Percentiles rank a stretch among this genome's conserved stretches.
Conservation (phyloP, 2,329 filamentous ascomycete genomes). For the Orbilia javanica region DNA sequence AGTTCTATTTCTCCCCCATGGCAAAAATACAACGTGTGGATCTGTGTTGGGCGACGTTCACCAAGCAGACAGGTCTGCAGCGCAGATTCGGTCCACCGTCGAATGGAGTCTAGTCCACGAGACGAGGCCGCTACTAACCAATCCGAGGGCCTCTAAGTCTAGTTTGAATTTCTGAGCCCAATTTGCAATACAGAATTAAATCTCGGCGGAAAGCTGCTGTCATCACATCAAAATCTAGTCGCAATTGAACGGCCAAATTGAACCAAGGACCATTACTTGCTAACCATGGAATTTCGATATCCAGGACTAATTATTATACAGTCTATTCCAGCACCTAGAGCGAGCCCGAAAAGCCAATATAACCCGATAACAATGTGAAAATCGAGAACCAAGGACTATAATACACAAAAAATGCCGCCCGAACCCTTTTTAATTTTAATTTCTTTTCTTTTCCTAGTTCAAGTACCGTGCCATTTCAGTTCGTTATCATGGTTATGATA, state of each 20-base stretch:
- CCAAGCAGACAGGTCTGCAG: no score
- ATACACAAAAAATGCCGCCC: slow-evolving; percentile 16
- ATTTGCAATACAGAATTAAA: no score
- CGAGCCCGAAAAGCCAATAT: background rate
- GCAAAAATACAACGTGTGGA: background rate
- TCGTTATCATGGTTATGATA: background rate
- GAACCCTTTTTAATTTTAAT: background rate
- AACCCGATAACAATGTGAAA: background rate
- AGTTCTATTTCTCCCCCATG: background rate
- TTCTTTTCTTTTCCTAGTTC: background rate
- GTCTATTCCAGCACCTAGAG: background rate
- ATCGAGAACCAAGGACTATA: background rate
- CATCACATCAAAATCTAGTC: no score
- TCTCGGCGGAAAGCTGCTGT: no score
- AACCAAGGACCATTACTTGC: background rate
- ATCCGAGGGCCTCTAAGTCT: no score
- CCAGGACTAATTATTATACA: background rate
- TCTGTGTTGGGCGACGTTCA: no score
- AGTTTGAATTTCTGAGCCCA: no score
- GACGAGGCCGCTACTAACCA: no score
- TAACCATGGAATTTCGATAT: background rate
- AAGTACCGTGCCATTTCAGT: background rate
- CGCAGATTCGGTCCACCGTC: no score
- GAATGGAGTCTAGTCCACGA: no score
- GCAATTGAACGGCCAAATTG: background rate